Base-by-base conservation (phyloP, 202 grass and related monocot genomes). In the Miscanthus sacchariflorus region DNA sequence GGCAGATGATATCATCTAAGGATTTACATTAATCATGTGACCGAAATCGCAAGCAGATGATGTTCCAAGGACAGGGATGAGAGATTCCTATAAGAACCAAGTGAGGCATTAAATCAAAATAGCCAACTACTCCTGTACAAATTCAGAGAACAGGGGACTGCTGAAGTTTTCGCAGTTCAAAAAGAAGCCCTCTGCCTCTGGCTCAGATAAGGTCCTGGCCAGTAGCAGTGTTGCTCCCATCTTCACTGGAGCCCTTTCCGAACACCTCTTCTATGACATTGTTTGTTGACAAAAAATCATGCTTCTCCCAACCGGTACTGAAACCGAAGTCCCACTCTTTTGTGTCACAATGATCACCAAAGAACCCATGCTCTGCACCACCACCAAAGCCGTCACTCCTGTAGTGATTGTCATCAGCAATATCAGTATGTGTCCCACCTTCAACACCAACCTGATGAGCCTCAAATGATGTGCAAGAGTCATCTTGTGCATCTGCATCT, bases 191-290 rank as follows among this genome's bases (percentile, higher is more conserved):
- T 69, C 17, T 2, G 11, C 17, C 35, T 72, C 50, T 59, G 46
- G 64, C 65, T 84, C 86, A 92, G 70, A 83, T 85, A 48, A 77
- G 72, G 70, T 74, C 87, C 44, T 84, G 64, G 23, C 36, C 70
- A 87, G 35, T 61, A 71, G 86, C 66, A 46, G 77, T 54, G 45
- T 85, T 40, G 35, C 79, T 93, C 19, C 79, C 84, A 49, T 89
- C 89, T 45, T 91, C 87, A 2, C 78, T 73, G n/a, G 86, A 81
- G 74, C 80, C 89, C 84, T 95, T 90, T 14, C 95, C 93, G 70
- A 98, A 93, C 73, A 98, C 91, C 88, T 98, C 91, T 82, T 98
- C 93, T 73, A 95, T 95, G 56, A 95, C 91, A 92, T 98, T 95
- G 86, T 65, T 89, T 9, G 93, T 92, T 1, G 95, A 88, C 39